Base-by-base conservation (phyloP, 2,329 filamentous ascomycete genomes). In the Neonectria faginata region DNA sequence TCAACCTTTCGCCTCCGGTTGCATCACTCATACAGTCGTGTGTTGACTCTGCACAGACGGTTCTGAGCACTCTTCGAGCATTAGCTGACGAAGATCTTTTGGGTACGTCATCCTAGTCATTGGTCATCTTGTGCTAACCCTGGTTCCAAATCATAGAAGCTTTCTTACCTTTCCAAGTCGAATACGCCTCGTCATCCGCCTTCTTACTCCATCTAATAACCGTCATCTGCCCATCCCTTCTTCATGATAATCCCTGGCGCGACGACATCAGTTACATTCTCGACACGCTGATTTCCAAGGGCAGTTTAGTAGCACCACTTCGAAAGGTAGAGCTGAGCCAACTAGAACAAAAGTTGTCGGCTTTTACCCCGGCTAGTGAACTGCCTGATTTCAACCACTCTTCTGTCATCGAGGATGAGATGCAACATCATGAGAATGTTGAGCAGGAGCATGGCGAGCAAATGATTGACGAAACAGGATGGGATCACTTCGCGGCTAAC, bases 161-260 rank as follows among this genome's bases (percentile, higher is more conserved):
- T 2, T 81, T 81, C 11, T 25, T 81, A 2, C 79, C 79, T 0
- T 81, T 81, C 12, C 79, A 81, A 47, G 74, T 81, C 11, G 79
- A 81, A 61, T 79, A 80, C 41, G 79, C 80, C 6, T 81, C 78
- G 8, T 80, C 79, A 0, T 81, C 79, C 2, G 77, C 79, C 0
- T 80, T 81, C 39, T 73, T 81, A 1, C 74, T 81, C 2, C 76
- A 79, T 16, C 70, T 81, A 0, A 75, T 81, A 5, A 71, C 69
- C 2, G 66, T 73, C 1, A 71, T 76, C 5, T 76, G 74, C n/a
- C 79, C 79, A 0, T 74, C 73, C 0, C 70, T 81, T 2, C 73
- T 81, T 0, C 72, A 74, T 0, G 77, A 78, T 20, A 68, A 76
- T 39, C 67, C 70, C 7, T 81, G 79, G 79, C 74, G 72, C 0